phyloP scores from a whole-genome alignment of 768 basidiomycete species.

The Ramaria sp. region DNA sequence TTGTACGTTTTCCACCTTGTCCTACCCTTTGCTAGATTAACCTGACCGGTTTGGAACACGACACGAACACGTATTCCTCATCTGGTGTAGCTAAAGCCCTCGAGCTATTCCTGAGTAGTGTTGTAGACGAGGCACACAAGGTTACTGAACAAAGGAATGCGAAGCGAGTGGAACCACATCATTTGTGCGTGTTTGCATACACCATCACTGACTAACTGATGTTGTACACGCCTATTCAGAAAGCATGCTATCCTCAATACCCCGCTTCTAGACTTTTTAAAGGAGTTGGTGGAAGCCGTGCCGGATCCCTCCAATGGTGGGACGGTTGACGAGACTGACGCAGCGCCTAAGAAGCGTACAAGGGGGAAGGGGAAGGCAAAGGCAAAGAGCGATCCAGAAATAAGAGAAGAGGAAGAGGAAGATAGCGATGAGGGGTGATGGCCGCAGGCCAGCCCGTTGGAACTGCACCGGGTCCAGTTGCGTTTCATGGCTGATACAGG shows the following conservation, averaged over 20 bases:
- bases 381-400: constrained; percentile 5
- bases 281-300: constrained; percentile 78
- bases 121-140: constrained; percentile 74
- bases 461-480: neutral
- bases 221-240: constrained; percentile 28
- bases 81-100: constrained; percentile 71
- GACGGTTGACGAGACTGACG: constrained; percentile 39
- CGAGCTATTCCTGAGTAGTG: constrained; percentile 79
- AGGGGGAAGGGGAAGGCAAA: constrained; percentile 7
- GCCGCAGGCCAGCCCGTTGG: neutral
- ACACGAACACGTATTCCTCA: neutral
- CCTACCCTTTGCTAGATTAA: neutral
- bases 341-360: constrained; percentile 11
- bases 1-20: constrained; percentile 45
- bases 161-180: constrained; percentile 87
- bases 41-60: neutral
- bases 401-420: constrained; percentile 10
- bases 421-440: constrained; percentile 2
- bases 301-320: constrained; percentile 83
- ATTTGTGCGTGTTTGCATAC: constrained; percentile 53
- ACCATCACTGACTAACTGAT: neutral
- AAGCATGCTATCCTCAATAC: constrained; percentile 87
- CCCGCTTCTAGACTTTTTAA: constrained; percentile 87
- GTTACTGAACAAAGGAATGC: constrained; percentile 70
- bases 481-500: neutral